Base-by-base conservation (phyloP, 495 filamentous ascomycete species). In the Barbatosphaeria neglecta region DNA sequence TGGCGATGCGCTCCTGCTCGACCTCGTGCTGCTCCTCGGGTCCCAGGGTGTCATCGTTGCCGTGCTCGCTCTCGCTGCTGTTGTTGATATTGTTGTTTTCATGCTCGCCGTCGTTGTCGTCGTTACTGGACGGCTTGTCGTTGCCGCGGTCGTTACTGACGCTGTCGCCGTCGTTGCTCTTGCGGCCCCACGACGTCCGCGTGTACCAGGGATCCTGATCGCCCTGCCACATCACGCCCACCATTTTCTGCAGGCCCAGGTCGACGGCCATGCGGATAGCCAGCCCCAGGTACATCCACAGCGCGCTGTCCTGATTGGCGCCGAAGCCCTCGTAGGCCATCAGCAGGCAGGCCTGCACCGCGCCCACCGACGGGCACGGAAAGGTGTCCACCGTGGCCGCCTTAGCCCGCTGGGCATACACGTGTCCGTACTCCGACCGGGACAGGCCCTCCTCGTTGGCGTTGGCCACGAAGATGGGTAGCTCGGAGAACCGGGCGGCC, bases 251-350 rank as follows among this genome's bases (percentile, higher is more conserved):
- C 53, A 93, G 70, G 3, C 87, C 87, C 4, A 93, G 70, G 58
- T 93, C 87, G 45, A 89, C 77, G 0, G 84, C 84, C 84, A 93
- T 88, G 22, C 87, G 76, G 51, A 93, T 90, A 0, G 86, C 81
- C 47, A 86, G 80, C 0, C 87, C 87, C 15, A 90, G 66, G 52
- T 89, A 90, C 86, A 90, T 90, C 87, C 86, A 93, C 16, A 93
- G 66, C 2, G 86, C 85, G 60, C 86, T 90, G 56, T 90, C 87
- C 50, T 84, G 83, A 52, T 87, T 86, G 18, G 83, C 81, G 11
- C 87, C 87, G 49, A 93, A 93, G 37, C 86, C 81, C 50, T 89
- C 83, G 60, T 93, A 93, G 0, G 86, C 86, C 60, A 93, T 74
- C 37, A 93, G 62, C 23, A 93, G 63, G 40, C 81, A 87, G 6